Evolutionary conservation across 345 rosid species (phyloP), one percentile per base, ranked within the genome.

Genomic region (Lepidium aucheri): DNA sequence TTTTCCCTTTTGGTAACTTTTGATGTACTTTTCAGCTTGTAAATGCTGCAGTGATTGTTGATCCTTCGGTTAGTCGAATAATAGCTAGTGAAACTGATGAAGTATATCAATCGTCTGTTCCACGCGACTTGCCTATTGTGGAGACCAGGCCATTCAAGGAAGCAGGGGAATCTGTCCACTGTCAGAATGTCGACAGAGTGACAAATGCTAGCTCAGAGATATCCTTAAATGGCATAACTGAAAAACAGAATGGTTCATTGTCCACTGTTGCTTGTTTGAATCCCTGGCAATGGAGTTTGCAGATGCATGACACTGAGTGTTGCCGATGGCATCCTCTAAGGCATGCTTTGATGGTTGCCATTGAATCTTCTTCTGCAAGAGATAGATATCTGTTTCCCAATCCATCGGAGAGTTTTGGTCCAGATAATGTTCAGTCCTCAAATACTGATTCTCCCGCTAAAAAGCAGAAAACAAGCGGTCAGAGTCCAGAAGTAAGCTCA

Each of bases 1-100:
- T 18, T 28, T 38, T 24, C 35, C 43, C 39, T 16, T 12, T 9
- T 26, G 35, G 26, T 13, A 26, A 26, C 30, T 26, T 26, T 26
- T 62, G 40, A 13, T 67, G 54, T 17, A 15, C 36, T 69, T 34
- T 75, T 69, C 82, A 93, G 98, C 60, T 79, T 7, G 80, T 74
- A 34, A 93, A 93, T 83, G 97, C 96, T 74, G 94, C 92, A 32
- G 76, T 86, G 35, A 90, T 90, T 36, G 94, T 88, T 66, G 91
- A 93, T 81, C 91, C 96, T 32, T 74, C 77, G 5, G 74, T 68
- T 50, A 78, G 43, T 45, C 77, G 74, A 47, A 77, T 85, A 65
- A 82, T 86, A 78, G 84, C 90, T 28, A 77, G 77, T 72, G 92
- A 83, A 74, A 35, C 77, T 54, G 98, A 90, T 84, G 76, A 87